Evolutionary conservation across 345 rosid genomes (phyloP), one percentile per base, ranked within the genome.

Genomic region (Pelargonium nanum): DNA sequence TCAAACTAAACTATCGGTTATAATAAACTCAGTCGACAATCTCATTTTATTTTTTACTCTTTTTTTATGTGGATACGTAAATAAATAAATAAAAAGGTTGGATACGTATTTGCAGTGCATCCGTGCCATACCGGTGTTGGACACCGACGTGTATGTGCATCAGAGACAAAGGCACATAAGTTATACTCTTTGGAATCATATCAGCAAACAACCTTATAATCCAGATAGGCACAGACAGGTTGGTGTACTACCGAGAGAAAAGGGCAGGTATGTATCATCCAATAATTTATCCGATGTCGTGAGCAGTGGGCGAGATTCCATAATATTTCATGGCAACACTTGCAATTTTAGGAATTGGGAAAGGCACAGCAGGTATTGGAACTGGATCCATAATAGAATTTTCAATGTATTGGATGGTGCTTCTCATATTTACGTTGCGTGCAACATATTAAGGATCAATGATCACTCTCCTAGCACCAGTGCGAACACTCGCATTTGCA

Each of bases 391-490:
- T 58, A 21, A 53, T 44, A 23, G 70, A 73, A 15, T 70, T 67
- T 65, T 26, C 70, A 1, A 55, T 26, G 56, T 72, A 72, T 58
- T 72, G 80, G 77, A 24, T 55, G 24, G 65, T 66, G 21, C 64
- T 73, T 65, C 67, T 68, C 57, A 53, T 70, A 24, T 71, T 77
- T 67, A 77, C 67, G 21, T 23, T 70, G 10, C 63, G 65, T 22
- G 26, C 55, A 28, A 73, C 75, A 54, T 70, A 73, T 45, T 77
- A 71, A 2, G 78, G 76, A 26, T 71, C 65, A 71, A 71, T 77
- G 81, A 64, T 74, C 62, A 74, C 78, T 59, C 65, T 68, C 76
- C 73, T 74, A 62, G 78, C 76, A 63, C 78, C 78, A 58, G 25
- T 62, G 48, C 71, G 73, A 32, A 65, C 67, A 24, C 59, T 77